Base-by-base conservation (phyloP, 441 rosid genomes). In the Jatropha multifida region DNA sequence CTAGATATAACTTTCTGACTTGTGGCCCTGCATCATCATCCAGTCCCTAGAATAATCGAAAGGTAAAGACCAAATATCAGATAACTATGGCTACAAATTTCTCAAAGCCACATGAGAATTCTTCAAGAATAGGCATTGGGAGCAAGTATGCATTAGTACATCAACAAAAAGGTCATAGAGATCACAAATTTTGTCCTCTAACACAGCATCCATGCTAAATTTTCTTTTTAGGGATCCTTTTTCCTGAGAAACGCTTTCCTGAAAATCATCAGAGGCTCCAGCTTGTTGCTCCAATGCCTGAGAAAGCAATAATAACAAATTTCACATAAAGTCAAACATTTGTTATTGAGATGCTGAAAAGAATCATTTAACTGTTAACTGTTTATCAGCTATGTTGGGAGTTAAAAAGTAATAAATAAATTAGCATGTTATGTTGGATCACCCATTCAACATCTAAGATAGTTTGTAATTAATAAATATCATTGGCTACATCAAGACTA, bases 141-240 rank as follows among this genome's bases (percentile, higher is more conserved):
- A 78, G 80, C 49, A 81, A 66, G 52, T 61, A 40, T 4, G 41
- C n/a, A 73, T 79, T 17, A 74, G 79, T 89, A 96, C 99, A 81
- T 96, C 97, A 82, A 91, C 87, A 83, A 83, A 96, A 82, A 93
- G 94, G 82, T 96, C 99, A 86, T 96, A 94, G 69, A 94, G 98
- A 76, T 90, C 96, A 86, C 97, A 92, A 79, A 96, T 81, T 86
- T 86, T 96, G 80, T 94, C 97, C 89, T 96, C 98, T 87, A 92
- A 59, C 44, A 83, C 84, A 23, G 85, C 73, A 73, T 94, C 97
- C 92, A 96, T 89, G 81, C 85, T 85, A 74, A 86, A 85, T 77
- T 86, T 94, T 79, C 83, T 87, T 79, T 85, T 86, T 37, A 73
- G 55, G 59, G 77, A 73, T 75, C 83, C 84, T 81, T 85, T 91